Percentiles rank a stretch among this genome's conserved stretches.
These are phyloP conservation scores for Monotropa hypopitys DNA, from an alignment of 179 eudicot species.

Conservation along the genomic window DNA sequence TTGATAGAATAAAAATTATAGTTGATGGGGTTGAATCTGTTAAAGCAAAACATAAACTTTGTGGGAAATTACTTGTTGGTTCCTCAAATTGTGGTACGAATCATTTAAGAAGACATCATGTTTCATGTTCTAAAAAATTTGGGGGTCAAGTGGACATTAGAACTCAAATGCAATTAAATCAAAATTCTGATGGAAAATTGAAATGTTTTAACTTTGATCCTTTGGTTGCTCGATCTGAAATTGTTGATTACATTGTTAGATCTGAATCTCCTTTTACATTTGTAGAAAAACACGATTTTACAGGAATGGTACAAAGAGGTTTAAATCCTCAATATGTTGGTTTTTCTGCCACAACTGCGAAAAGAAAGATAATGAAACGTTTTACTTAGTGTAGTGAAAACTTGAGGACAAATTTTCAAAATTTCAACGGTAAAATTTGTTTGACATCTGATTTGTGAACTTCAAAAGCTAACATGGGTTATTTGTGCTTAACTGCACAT, in stretches of 20 bases:
- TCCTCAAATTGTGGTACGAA: no score
- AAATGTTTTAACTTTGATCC: background rate
- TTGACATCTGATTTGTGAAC: background rate
- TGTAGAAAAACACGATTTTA: background rate
- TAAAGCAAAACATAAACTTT: no score
- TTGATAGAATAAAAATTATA: no score
- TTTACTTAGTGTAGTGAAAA: no score
- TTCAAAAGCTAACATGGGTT: background rate
- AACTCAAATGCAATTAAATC: no score
- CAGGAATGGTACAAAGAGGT: background rate
- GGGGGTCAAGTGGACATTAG: background rate
- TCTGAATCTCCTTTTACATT: background rate
- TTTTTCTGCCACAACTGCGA: no score
- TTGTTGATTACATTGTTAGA: background rate
- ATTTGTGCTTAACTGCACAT: background rate
- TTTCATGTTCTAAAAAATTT: background rate
- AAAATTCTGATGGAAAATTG: no score
- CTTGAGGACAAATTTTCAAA: no score
- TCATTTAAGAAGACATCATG: background rate
- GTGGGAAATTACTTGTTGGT: no score
- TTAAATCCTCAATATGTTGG: background rate
- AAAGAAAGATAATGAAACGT: no score
- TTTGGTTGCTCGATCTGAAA: background rate
- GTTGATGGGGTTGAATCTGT: no score
- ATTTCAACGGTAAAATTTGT: no score